Evolutionary conservation across 441 rosid genomes (phyloP).

Genomic region (Euphorbia corollata): DNA sequence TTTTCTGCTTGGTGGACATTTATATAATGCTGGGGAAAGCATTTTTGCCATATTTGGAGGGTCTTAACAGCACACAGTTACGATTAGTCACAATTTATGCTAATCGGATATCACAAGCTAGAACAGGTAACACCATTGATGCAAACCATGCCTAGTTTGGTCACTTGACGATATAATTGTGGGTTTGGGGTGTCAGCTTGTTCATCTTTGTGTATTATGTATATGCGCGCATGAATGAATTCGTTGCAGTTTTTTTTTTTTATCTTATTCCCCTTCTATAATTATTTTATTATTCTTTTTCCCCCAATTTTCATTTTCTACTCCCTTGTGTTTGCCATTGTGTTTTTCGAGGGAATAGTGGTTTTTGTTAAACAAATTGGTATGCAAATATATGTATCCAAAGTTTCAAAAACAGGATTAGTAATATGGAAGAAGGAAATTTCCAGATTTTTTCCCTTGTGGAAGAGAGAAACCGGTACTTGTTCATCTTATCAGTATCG

Average conservation of each 20-base stretch:
- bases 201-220: constrained; percentile 38
- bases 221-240: constrained; percentile 40
- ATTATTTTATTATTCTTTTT: constrained; percentile 6
- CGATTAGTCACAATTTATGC: constrained; percentile 93
- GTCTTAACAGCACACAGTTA: constrained; percentile 83
- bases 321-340: constrained; percentile 17
- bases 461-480: too few species aligned
- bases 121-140: constrained; percentile 67
- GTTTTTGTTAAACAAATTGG: constrained; percentile 15
- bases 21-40: constrained; percentile 96
- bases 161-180: constrained; percentile 8
- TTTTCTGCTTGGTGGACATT: constrained; percentile 94
- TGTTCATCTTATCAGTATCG: too few species aligned
- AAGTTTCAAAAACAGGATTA: constrained; percentile 12
- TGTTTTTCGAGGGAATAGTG: constrained; percentile 28
- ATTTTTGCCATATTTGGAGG: constrained; percentile 87
- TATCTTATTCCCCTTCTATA: constrained; percentile 1
- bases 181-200: constrained; percentile 22
- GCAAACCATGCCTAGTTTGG: constrained; percentile 33
- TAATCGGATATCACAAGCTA: constrained; percentile 90
- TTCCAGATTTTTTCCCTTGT: background rate
- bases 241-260: background rate
- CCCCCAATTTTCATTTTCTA: background rate
- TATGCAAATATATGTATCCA: constrained; percentile 30
- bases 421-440: constrained; percentile 21